Evolutionary conservation across 495 filamentous ascomycete species (phyloP).

Genomic region (Xylaria telfairii): DNA sequence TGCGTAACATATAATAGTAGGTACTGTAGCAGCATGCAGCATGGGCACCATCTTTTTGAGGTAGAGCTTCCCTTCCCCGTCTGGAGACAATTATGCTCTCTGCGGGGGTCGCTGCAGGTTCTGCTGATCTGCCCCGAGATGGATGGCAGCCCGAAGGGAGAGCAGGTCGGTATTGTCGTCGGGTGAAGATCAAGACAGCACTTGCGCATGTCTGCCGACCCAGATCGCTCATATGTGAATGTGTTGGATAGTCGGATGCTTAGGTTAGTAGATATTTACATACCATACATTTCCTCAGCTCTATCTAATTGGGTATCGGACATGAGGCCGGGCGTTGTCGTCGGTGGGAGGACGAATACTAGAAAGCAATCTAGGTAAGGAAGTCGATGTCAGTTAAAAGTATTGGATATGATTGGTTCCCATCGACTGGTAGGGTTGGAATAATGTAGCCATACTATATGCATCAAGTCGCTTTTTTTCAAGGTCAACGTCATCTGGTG

Average conservation of each 20-base stretch:
- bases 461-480: not conserved
- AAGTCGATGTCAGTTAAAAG: not conserved
- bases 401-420: not conserved
- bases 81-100: no score
- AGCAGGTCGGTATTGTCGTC: not conserved
- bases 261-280: no score
- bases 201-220: not conserved
- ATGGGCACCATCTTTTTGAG: no score
- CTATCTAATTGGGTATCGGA: no score
- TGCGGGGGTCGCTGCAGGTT: slow-evolving; percentile 1
- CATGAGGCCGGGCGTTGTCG: not conserved
- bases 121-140: not conserved
- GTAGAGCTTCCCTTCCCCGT: no score
- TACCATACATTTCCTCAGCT: no score
- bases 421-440: not conserved
- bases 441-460: no score
- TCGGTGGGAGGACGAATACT: not conserved
- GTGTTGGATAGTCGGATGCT: no score
- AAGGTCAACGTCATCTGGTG: not conserved
- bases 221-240: no score
- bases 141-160: not conserved
- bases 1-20: not conserved
- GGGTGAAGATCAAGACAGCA: not conserved
- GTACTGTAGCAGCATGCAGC: not conserved
- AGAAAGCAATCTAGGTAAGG: no score